These are phyloP conservation scores for Maudiozyma serrabonitensis DNA, from an alignment of 805 yeast species.

Conservation along the genomic window DNA sequence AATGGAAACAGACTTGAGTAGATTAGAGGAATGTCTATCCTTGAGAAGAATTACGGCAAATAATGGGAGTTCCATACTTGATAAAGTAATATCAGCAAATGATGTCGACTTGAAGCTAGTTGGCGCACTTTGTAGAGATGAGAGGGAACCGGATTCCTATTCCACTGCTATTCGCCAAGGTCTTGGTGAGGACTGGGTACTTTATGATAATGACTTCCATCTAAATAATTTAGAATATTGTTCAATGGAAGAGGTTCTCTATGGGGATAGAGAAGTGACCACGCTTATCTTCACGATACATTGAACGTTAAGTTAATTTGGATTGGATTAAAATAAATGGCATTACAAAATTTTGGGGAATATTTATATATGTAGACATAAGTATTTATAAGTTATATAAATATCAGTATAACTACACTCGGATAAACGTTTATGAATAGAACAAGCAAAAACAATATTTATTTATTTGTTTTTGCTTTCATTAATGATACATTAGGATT, in stretches of 20 bases:
- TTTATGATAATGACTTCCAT: constrained; percentile 32
- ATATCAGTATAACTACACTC: background rate
- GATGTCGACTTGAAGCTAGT: constrained; percentile 3
- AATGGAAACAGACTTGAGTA: background rate
- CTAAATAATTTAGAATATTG: constrained; percentile 30
- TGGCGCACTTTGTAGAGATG: constrained; percentile 2
- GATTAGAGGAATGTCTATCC: background rate
- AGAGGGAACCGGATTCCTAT: constrained; percentile 1
- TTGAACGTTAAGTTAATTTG: background rate
- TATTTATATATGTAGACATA: background rate
- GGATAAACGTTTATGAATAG: background rate
- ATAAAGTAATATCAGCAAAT: background rate
- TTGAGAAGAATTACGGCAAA: background rate
- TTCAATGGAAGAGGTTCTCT: constrained; percentile 27
- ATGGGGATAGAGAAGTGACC: constrained; percentile 15
- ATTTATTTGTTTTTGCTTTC: no score
- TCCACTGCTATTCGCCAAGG: constrained; percentile 26
- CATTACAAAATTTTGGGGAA: background rate
- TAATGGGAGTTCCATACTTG: background rate
- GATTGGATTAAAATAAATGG: background rate
- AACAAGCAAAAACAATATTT: no score
- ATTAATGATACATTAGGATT: no score
- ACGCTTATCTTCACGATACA: background rate
- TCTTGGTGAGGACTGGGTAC: constrained; percentile 31
- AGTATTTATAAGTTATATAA: background rate